Base-by-base conservation (phyloP, 2,329 filamentous ascomycete species). In the Juglanconis sp. region DNA sequence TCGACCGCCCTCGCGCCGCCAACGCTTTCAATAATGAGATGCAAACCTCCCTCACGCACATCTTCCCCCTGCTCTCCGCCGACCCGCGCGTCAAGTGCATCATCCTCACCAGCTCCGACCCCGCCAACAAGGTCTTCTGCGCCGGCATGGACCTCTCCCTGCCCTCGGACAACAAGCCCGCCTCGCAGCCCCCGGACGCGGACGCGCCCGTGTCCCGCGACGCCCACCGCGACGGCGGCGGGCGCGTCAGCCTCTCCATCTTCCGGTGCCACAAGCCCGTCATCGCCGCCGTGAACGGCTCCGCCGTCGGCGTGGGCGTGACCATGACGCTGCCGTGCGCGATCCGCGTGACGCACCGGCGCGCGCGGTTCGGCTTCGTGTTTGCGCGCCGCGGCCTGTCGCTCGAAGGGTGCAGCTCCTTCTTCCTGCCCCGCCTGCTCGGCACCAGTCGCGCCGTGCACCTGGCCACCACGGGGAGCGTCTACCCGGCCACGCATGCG, bases 351-450 rank as follows among this genome's bases (percentile, higher is more conserved):
- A 84, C 77, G 46, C 84, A 82, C 65, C 70, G 74, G 46, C 73
- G 76, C 10, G 86, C 88, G 2, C 89, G 88, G 69, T 82, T 92
- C 64, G 89, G 89, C 56, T 90, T 92, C 69, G 88, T 91, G 17
- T 93, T 92, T 71, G 80, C 82, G 31, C 82, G 88, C 32, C 80
- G 89, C 48, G 89, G 89, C 1, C 79, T 92, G 67, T 79, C 85
- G 61, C 87, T 90, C 83, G 90, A 93, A 73, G 88, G 87, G 0
- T 87, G 84, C 68, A 86, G 81, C 54, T 87, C 84, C 8, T 92
- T 83, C 72, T 92, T 90, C 76, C 78, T 92, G 40, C 89, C 89
- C 2, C 81, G 87, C 0, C 77, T 92, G 32, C 81, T 92, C 62
- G 89, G 90, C 60, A 77, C 81, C 58, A 81, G 81, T 13, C 80